phyloP scores from a whole-genome alignment of 169 alveolate genomes.

The Plasmodium berghei region DNA sequence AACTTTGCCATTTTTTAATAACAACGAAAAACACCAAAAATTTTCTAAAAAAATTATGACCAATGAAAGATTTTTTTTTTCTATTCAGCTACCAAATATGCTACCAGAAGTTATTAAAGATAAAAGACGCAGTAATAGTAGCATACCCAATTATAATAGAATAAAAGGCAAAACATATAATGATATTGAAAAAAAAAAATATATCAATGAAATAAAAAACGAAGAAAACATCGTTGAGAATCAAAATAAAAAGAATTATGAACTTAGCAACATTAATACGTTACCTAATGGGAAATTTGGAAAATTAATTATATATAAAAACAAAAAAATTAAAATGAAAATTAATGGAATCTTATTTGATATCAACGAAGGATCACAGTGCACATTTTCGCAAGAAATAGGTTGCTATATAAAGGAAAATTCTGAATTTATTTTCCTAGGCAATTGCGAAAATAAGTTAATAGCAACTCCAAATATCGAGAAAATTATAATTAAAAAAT shows the following conservation, averaged over 20 bases:
- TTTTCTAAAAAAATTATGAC: slow-evolving; percentile 28
- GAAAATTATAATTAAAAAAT: slow-evolving; percentile 57
- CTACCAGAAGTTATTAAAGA: slow-evolving; percentile 64
- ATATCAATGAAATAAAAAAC: slow-evolving; percentile 25
- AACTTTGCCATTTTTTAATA: slow-evolving; percentile 60
- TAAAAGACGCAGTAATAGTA: slow-evolving; percentile 11
- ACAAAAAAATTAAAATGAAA: slow-evolving; percentile 77
- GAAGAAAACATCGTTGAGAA: not conserved
- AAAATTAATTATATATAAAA: slow-evolving; percentile 70
- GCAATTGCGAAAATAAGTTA: slow-evolving; percentile 66
- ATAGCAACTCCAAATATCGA: slow-evolving; percentile 77
- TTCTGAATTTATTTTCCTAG: slow-evolving; percentile 77
- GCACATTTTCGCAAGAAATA: slow-evolving; percentile 77
- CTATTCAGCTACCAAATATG: slow-evolving; percentile 70
- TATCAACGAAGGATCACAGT: slow-evolving; percentile 72
- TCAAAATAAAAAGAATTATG: slow-evolving; percentile 9
- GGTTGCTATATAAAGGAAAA: slow-evolving; percentile 75
- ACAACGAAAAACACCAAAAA: slow-evolving; percentile 62
- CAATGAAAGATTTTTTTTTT: slow-evolving; percentile 51
- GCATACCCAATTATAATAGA: not conserved
- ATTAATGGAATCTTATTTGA: slow-evolving; percentile 66
- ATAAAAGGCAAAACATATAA: not conserved
- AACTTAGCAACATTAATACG: slow-evolving; percentile 55
- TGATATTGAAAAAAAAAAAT: not conserved
- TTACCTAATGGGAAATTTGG: slow-evolving; percentile 76